phyloP scores from a whole-genome alignment of 1,284 basidiomycete species.

The Tremellales sp. region DNA sequence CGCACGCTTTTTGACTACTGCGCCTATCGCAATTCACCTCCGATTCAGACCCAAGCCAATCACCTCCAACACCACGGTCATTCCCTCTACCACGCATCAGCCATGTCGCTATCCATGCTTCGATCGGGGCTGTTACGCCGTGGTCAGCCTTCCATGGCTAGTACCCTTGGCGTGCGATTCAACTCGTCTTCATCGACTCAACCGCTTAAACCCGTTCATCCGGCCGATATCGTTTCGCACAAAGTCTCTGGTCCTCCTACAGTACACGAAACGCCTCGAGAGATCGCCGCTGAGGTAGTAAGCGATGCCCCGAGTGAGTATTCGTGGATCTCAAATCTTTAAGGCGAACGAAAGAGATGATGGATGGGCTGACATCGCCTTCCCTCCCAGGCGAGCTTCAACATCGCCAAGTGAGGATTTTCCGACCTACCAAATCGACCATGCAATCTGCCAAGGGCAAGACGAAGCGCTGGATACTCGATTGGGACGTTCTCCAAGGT shows the following conservation, averaged over 20 bases:
- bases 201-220: neutral
- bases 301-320: conserved; percentile 46
- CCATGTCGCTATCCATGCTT: neutral
- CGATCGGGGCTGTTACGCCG: neutral
- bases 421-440: conserved; percentile 87
- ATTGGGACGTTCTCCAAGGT: conserved; percentile 87
- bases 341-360: neutral
- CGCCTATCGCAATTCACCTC: no score
- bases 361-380: conserved; percentile 1
- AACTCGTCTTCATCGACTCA: neutral
- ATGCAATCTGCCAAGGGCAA: conserved; percentile 91
- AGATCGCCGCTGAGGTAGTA: conserved; percentile 34
- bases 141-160: neutral
- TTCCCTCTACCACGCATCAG: neutral
- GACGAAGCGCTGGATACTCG: conserved; percentile 85
- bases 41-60: neutral
- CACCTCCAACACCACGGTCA: neutral
- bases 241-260: neutral
- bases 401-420: conserved; percentile 86
- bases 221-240: neutral
- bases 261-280: neutral
- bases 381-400: conserved; percentile 72
- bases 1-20: no score
- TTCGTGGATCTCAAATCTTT: neutral
- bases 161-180: no score